Percentiles rank a stretch among this genome's conserved stretches.
Conservation (phyloP, 257 asterid species). For the Scutellaria baicalensis region DNA sequence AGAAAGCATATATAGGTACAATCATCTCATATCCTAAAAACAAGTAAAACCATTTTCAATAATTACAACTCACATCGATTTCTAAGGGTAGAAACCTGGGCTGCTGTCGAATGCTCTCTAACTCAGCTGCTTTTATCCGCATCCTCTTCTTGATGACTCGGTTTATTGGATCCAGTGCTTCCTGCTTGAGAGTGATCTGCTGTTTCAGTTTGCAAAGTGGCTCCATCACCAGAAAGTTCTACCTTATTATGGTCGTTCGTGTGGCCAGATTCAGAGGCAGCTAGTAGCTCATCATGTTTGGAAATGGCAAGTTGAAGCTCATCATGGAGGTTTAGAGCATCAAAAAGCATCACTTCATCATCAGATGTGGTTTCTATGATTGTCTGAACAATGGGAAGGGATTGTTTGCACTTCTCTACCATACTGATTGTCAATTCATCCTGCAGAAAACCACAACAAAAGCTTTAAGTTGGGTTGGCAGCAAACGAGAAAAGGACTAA, state of each 20-base stretch:
- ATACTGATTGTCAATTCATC: constrained; percentile 68
- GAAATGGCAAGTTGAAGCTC: constrained; percentile 68
- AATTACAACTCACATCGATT: constrained; percentile 15
- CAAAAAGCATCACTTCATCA: constrained; percentile 78
- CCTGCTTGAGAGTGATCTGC: constrained; percentile 18
- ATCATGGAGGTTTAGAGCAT: constrained; percentile 79
- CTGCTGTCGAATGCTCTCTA: background rate
- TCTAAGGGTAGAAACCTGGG: constrained; percentile 7
- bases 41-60: constrained; percentile 3
- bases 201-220: constrained; percentile 22
- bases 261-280: constrained; percentile 35
- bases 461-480: background rate
- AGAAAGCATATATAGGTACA: background rate
- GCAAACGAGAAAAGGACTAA: too few relatives aligned
- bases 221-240: constrained; percentile 17
- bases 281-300: constrained; percentile 43
- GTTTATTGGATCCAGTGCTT: constrained; percentile 15
- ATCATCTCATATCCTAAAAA: background rate
- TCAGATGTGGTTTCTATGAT: constrained; percentile 71
- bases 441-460: constrained; percentile 27
- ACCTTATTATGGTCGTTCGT: constrained; percentile 16
- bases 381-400: constrained; percentile 56
- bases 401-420: constrained; percentile 72
- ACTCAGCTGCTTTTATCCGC: constrained; percentile 20
- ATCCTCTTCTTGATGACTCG: constrained; percentile 18